phyloP scores from a whole-genome alignment of 2,329 filamentous ascomycete species.

The Ploettnerulaceae sp. region DNA sequence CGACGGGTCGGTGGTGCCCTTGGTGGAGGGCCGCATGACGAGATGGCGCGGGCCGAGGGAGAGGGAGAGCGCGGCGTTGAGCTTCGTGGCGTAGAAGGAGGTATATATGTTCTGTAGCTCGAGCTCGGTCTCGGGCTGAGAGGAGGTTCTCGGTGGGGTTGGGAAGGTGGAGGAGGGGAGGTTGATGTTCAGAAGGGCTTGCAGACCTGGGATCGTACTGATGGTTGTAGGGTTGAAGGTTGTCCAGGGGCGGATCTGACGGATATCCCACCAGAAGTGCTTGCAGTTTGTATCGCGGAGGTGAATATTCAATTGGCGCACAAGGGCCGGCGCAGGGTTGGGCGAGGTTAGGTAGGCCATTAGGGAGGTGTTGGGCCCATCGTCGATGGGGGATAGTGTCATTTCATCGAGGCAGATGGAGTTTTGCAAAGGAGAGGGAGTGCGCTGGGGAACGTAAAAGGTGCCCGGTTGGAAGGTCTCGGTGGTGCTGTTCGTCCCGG shows the following conservation, averaged over 20 bases:
- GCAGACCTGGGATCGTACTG: slow-evolving; percentile 66
- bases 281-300: slow-evolving; percentile 63
- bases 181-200: slow-evolving; percentile 65
- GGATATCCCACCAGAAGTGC: slow-evolving; percentile 95
- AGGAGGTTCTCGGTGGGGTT: slow-evolving; percentile 41
- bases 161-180: slow-evolving; percentile 60
- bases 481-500: slow-evolving; percentile 32
- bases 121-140: slow-evolving; percentile 71
- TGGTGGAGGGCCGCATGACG: slow-evolving; percentile 31
- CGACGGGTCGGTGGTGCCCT: slow-evolving; percentile 32
- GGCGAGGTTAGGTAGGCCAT: slow-evolving; percentile 71
- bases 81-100: slow-evolving; percentile 75
- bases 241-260: slow-evolving; percentile 79
- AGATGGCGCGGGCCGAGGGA: slow-evolving; percentile 64
- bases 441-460: slow-evolving; percentile 36
- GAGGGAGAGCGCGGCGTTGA: slow-evolving; percentile 77
- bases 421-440: slow-evolving; percentile 40
- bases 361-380: slow-evolving; percentile 57
- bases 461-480: slow-evolving; percentile 44
- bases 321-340: slow-evolving; percentile 78
- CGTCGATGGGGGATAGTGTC: slow-evolving; percentile 32
- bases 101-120: slow-evolving; percentile 57
- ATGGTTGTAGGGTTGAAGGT: slow-evolving; percentile 72
- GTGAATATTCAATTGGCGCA: slow-evolving; percentile 70
- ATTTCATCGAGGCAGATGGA: slow-evolving; percentile 32